Evolutionary conservation across 805 yeast genomes (phyloP).

Genomic region (Wickerhamiella azyma): DNA sequence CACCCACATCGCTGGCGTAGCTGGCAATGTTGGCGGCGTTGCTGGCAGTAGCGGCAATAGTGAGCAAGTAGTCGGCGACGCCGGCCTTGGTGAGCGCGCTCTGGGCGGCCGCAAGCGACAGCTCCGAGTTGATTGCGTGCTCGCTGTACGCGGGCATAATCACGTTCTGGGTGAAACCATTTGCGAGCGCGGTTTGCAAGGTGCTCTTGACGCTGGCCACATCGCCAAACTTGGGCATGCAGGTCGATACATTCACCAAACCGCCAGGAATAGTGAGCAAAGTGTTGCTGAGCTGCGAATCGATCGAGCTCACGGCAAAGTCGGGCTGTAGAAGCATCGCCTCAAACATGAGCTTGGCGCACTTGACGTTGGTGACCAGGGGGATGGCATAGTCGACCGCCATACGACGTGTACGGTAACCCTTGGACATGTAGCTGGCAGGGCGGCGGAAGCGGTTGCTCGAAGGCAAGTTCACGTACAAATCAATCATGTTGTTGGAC

Average conservation of each 20-base stretch:
- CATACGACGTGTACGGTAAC: constrained; percentile 98
- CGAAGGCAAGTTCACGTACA: constrained; percentile 93
- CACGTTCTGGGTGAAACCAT: constrained; percentile 82
- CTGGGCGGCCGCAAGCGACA: constrained; percentile 51
- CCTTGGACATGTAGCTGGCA: constrained; percentile 93
- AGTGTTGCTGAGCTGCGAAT: constrained; percentile 81
- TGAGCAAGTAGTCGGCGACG: constrained; percentile 68
- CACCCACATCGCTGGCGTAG: constrained; percentile 54
- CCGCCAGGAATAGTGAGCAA: constrained; percentile 70
- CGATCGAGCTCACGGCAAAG: constrained; percentile 59
- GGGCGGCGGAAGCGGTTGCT: constrained; percentile 97
- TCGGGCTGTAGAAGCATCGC: constrained; percentile 55
- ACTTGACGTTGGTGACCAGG: constrained; percentile 90
- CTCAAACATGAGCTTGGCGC: constrained; percentile 90
- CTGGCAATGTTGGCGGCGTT: constrained; percentile 50
- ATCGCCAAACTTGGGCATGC: constrained; percentile 51
- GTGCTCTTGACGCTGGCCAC: constrained; percentile 45
- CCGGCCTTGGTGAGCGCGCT: constrained; percentile 39
- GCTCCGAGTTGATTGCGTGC: constrained; percentile 53
- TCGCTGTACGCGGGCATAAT: constrained; percentile 57
- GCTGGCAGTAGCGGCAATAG: constrained; percentile 67
- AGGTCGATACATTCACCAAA: constrained; percentile 66
- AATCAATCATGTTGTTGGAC: constrained; percentile 90
- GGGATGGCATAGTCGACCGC: constrained; percentile 99
- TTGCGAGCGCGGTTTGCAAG: constrained; percentile 55